Base-by-base conservation (phyloP, 345 rosid species). In the Salix suchowensis region DNA sequence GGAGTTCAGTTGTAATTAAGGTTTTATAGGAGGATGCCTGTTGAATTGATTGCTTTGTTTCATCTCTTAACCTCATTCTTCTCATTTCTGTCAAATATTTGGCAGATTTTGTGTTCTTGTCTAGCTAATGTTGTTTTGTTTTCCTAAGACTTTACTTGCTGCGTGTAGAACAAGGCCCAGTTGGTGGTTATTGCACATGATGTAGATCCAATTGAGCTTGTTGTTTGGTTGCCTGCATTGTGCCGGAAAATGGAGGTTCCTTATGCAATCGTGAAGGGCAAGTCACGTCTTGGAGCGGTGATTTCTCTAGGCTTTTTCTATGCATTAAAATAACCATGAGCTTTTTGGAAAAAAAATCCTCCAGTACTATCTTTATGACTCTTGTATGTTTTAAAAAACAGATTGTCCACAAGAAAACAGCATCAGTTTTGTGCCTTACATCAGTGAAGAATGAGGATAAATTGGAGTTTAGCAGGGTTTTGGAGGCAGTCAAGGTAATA, bases 241-340 rank as follows among this genome's bases (percentile, higher is more conserved):
- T 91, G 96, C 81, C 85, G 96, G 34, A 91, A 91, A 83, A 89
- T 91, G 93, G 96, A 91, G 84, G 88, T 91, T 32, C 96, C 96
- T 0, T 91, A 91, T 86, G 91, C 85, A 87, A 75, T 91, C 70
- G 96, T 91, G 75, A 91, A 91, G 83, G 96, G 93, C 1, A 91
- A 91, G 82, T 79, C 95, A 7, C 87, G 95, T 21, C 83, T 91
- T 74, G 93, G 93, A 85, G 81, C 92, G 77, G 93, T 89, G 87
- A 76, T 50, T 18, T 28, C 50, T 66, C 65, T 48, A 48, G 7
- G 6, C 23, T 21, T 23, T 1, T n/a, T 23, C 24, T 7, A 19
- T 65, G 15, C 65, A 21, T 5, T 36, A 50, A 39, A 24, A 50
- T 64, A 52, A 18, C 30, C 2, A 14, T 34, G 8, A 14, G 34